These are phyloP conservation scores for Vittaforma corneae DNA, from an alignment of 371 early-diverging fungal species.

Conservation along the genomic window DNA sequence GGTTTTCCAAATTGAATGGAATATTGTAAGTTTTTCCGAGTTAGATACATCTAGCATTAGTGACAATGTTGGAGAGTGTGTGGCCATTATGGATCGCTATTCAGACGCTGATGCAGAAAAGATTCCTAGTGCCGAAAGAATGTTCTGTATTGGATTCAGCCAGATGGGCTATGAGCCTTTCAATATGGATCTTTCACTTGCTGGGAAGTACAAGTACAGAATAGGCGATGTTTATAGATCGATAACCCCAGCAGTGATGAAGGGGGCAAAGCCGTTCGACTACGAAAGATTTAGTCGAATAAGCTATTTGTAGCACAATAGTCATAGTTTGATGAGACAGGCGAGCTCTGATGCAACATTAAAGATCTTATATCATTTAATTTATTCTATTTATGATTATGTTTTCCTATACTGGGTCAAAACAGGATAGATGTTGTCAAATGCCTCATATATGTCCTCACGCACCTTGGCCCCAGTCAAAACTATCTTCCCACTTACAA, in stretches of 20 bases:
- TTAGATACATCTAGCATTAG: no score
- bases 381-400: conserved; percentile 28
- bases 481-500: conserved; percentile 99
- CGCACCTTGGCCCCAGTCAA: conserved; percentile 96
- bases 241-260: conserved; percentile 22
- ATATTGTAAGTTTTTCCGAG: no score
- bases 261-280: conserved; percentile 24
- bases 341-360: no score
- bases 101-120: conserved; percentile 14
- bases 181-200: conserved; percentile 2
- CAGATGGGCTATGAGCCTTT: not conserved
- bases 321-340: no score
- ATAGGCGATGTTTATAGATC: conserved; percentile 22
- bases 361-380: no score
- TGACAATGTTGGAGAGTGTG: no score
- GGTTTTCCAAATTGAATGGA: no score
- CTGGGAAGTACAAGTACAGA: conserved; percentile 13
- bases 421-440: conserved; percentile 98
- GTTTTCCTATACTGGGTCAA: conserved; percentile 59
- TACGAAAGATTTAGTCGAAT: conserved; percentile 22
- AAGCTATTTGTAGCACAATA: not conserved
- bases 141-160: conserved; percentile 19
- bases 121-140: not conserved
- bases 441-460: conserved; percentile 97
- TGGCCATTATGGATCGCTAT: no score